Evolutionary conservation across 495 filamentous ascomycete genomes (phyloP).

Genomic region (Penicillium subrubescens): DNA sequence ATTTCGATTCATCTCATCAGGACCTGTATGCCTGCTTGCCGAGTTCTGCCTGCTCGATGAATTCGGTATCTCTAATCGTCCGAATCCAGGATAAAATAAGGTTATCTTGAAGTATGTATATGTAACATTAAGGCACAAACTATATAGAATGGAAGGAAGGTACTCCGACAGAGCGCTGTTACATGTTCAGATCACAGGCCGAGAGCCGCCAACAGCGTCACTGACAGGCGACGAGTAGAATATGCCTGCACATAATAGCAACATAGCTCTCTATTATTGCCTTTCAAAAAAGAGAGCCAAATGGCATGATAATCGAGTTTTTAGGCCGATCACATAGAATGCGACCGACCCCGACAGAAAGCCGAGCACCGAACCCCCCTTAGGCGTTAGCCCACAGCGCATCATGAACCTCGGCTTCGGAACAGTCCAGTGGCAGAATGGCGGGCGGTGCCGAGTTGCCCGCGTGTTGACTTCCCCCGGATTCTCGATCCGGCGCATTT

Average conservation of each 20-base stretch:
- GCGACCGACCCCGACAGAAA: neutral
- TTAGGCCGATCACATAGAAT: neutral
- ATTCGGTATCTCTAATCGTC: no score
- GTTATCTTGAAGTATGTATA: no score
- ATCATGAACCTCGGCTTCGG: constrained; percentile 41
- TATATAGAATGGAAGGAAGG: neutral
- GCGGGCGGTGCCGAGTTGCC: constrained; percentile 37
- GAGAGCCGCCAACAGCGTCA: neutral
- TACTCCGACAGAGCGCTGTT: neutral
- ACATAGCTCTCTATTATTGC: neutral
- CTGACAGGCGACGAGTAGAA: neutral
- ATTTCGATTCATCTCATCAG: no score
- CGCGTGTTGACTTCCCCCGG: constrained; percentile 35
- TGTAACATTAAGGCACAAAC: no score
- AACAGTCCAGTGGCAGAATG: constrained; percentile 33
- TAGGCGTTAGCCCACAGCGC: neutral
- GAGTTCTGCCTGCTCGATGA: no score
- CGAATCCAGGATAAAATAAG: no score
- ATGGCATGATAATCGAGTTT: neutral
- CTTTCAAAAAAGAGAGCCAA: neutral
- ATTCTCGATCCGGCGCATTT: constrained; percentile 27
- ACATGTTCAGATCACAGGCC: constrained; percentile 1
- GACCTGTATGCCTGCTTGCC: no score
- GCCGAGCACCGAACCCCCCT: constrained; percentile 1
- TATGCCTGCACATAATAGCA: neutral